Conservation (phyloP, 169 alveolate species). For the Plasmodium fragile region DNA sequence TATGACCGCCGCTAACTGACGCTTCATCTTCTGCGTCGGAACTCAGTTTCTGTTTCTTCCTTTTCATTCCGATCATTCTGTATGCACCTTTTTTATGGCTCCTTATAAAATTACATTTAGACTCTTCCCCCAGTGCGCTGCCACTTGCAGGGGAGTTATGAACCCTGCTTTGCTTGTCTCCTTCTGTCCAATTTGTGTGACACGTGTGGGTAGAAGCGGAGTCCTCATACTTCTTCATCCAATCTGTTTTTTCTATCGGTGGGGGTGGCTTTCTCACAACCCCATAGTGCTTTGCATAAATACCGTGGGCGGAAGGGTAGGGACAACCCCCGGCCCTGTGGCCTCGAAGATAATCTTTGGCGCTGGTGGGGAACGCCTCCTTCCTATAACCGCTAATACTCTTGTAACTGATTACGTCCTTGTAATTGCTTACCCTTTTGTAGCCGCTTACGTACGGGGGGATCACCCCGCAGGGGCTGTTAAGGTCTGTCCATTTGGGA, state of each 20-base stretch:
- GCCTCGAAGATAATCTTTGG: neutral
- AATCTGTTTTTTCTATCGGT: neutral
- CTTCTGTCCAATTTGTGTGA: neutral
- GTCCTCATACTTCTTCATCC: neutral
- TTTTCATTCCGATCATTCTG: constrained; percentile 39
- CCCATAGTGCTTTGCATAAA: neutral
- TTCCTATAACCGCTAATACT: neutral
- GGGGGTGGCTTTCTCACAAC: neutral
- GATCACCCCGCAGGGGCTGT: neutral
- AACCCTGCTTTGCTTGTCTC: neutral
- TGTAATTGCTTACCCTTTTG: neutral
- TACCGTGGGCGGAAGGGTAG: neutral
- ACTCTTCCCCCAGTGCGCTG: constrained; percentile 4
- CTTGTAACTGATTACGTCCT: neutral
- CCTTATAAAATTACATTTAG: constrained; percentile 12
- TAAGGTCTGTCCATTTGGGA: neutral
- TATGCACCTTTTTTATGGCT: constrained; percentile 7
- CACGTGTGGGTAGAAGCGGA: neutral
- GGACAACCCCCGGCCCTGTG: neutral
- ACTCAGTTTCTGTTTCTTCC: neutral
- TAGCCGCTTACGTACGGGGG: neutral
- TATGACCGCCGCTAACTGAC: neutral
- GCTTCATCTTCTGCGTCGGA: neutral
- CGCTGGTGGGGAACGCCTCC: neutral
- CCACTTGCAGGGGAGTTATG: neutral